Conservation (phyloP, 1,284 basidiomycete genomes). For the Flammula alnicola region DNA sequence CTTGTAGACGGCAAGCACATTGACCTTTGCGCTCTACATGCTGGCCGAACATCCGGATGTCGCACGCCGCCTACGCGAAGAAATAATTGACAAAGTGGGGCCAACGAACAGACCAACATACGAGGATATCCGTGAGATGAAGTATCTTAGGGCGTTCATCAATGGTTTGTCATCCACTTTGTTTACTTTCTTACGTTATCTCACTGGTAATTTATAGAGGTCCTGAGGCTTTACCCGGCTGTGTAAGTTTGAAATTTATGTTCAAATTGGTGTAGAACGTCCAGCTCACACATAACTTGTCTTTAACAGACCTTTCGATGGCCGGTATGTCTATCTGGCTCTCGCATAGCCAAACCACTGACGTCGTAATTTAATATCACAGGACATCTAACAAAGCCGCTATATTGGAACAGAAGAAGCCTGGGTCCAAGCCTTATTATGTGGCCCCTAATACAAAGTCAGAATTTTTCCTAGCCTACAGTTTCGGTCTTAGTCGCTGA, state of each 20-base stretch:
- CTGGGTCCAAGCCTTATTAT: constrained; percentile 37
- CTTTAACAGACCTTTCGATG: constrained; percentile 36
- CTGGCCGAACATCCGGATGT: constrained; percentile 33
- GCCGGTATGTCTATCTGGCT: constrained; percentile 23
- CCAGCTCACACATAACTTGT: neutral
- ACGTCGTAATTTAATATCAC: constrained; percentile 5
- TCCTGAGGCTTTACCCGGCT: constrained; percentile 47
- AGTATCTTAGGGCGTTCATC: constrained; percentile 48
- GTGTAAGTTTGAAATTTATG: constrained; percentile 36
- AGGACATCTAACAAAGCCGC: constrained; percentile 20
- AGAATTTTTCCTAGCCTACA: neutral
- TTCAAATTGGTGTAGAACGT: neutral
- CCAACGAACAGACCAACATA: constrained; percentile 32
- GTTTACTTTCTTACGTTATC: neutral
- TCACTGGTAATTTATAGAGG: constrained; percentile 31
- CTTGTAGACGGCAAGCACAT: constrained; percentile 28
- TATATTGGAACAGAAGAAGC: constrained; percentile 25
- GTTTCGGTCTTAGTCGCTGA: no score
- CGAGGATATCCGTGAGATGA: constrained; percentile 36
- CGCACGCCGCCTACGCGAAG: constrained; percentile 28
- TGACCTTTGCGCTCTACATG: constrained; percentile 32
- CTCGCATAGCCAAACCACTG: neutral
- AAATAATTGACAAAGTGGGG: constrained; percentile 34
- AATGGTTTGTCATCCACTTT: constrained; percentile 35
- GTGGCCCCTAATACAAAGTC: constrained; percentile 36